Evolutionary conservation across 1,284 basidiomycete species (phyloP), one percentile per base, ranked within the genome.

Genomic region (Hymenochaete sp.): DNA sequence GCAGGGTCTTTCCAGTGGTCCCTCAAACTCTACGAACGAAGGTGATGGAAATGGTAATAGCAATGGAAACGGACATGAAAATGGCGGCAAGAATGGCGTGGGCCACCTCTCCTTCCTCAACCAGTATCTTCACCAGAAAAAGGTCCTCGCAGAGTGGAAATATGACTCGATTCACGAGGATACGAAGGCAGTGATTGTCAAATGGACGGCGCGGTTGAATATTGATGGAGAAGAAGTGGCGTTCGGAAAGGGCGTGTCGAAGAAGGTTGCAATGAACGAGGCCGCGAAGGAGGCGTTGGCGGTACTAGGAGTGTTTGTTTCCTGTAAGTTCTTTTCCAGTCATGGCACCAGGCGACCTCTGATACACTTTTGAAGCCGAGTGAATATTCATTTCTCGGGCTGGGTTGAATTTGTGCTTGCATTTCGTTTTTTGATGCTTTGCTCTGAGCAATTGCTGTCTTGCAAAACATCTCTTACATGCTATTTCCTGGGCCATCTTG

Each of bases 91-190:
- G 40, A 35, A 49, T 54, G 4, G 54, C 55, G 52, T 52, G 13
- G 83, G 83, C 3, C 78, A 86, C 57, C 70, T 87, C 4, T 76
- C 80, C 19, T 62, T 86, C 36, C 85, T 87, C 68, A 87, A 87
- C 56, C 82, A 86, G 62, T 65, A 73, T 45, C 56, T 86, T 43
- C 77, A 81, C 61, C 81, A 75, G 62, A 54, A 57, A 26, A 68
- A 66, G 55, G 68, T 66, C 46, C 56, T 60, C 36, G 70, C 86
- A 45, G 82, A 87, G 61, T 87, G 84, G 83, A 60, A 72, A 13
- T 84, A 78, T 54, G 73, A 75, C 45, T 65, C 61, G 32, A 59
- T 54, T n/a, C 45, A 48, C n/a, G 62, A 65, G 43, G 65, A 64
- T 21, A 73, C 68, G 27, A 72, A 68, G 57, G 21, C 21, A 19